Percentiles rank a stretch among this genome's conserved stretches.
Evolutionary conservation across 495 filamentous ascomycete species (phyloP).

Genomic region (Penicillium samsonianum): DNA sequence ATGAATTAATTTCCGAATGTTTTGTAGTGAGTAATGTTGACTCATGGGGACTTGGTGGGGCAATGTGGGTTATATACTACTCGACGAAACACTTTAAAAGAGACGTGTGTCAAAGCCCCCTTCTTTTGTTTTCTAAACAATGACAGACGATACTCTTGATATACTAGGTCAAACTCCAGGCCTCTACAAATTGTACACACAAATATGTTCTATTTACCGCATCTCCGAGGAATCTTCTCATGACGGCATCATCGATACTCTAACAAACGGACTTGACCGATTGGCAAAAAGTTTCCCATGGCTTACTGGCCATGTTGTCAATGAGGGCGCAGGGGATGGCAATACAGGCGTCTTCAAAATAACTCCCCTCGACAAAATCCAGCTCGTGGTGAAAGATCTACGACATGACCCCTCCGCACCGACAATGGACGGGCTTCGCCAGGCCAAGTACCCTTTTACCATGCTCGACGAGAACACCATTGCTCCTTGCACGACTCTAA

Average conservation of each 20-base stretch:
- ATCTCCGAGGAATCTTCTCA: constrained; percentile 28
- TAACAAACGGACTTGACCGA: constrained; percentile 40
- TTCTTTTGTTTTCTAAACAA: too few relatives aligned
- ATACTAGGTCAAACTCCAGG: constrained; percentile 19
- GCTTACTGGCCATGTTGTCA: constrained; percentile 55
- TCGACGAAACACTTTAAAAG: too few relatives aligned
- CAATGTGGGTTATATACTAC: not conserved
- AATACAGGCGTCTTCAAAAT: constrained; percentile 48
- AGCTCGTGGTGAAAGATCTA: constrained; percentile 48
- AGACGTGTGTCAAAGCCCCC: too few relatives aligned
- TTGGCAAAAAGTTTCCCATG: constrained; percentile 51
- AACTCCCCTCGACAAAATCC: constrained; percentile 31
- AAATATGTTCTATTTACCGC: constrained; percentile 43
- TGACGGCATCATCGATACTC: constrained; percentile 29
- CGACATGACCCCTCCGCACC: constrained; percentile 36
- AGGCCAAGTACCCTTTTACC: constrained; percentile 48
- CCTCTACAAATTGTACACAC: constrained; percentile 43
- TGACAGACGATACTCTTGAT: constrained; percentile 13
- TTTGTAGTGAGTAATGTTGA: not conserved
- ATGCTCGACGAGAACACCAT: constrained; percentile 55
- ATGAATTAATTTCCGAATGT: not conserved
- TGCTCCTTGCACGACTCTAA: constrained; percentile 49
- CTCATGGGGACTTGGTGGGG: constrained; percentile 2
- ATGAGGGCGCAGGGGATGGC: constrained; percentile 35
- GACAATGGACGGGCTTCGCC: constrained; percentile 42